Evolutionary conservation across 139 green algal species (phyloP).

Genomic region (Chlamydomonas asymmetrica): DNA sequence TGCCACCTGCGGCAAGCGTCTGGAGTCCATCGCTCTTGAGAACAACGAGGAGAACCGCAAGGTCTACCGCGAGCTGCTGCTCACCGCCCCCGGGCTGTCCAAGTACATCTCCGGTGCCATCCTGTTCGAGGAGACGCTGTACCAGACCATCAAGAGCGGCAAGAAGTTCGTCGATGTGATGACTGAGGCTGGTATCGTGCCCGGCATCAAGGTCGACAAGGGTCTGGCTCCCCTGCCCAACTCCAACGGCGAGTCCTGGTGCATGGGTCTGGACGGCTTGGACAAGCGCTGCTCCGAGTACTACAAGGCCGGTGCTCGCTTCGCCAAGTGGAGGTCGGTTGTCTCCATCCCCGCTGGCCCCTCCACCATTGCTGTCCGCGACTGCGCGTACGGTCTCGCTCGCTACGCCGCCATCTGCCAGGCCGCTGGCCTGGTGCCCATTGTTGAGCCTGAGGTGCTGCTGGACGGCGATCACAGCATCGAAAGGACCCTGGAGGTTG

Average conservation of each 20-base stretch:
- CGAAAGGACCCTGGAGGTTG: slow-evolving; percentile 89
- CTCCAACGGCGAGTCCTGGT: slow-evolving; percentile 88
- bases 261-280: slow-evolving; percentile 58
- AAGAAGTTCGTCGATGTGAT: slow-evolving; percentile 88
- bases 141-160: too few species aligned
- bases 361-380: slow-evolving; percentile 76
- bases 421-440: slow-evolving; percentile 85
- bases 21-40: slow-evolving; percentile 79
- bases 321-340: slow-evolving; percentile 93
- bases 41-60: slow-evolving; percentile 86
- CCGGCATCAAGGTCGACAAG: slow-evolving; percentile 93
- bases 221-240: slow-evolving; percentile 78
- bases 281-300: slow-evolving; percentile 38
- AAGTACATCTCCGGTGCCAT: slow-evolving; percentile 91
- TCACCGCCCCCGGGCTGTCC: slow-evolving; percentile 79
- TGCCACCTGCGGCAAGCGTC: slow-evolving; percentile 81
- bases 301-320: slow-evolving; percentile 79
- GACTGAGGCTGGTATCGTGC: slow-evolving; percentile 77
- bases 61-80: slow-evolving; percentile 82
- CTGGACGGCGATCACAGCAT: slow-evolving; percentile 79
- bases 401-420: slow-evolving; percentile 80
- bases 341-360: slow-evolving; percentile 52
- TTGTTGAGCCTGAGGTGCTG: slow-evolving; percentile 95
- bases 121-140: slow-evolving; percentile 99
- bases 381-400: slow-evolving; percentile 90